Conservation (phyloP, 1,284 basidiomycete genomes). For the Microbotryomycetes sp. region DNA sequence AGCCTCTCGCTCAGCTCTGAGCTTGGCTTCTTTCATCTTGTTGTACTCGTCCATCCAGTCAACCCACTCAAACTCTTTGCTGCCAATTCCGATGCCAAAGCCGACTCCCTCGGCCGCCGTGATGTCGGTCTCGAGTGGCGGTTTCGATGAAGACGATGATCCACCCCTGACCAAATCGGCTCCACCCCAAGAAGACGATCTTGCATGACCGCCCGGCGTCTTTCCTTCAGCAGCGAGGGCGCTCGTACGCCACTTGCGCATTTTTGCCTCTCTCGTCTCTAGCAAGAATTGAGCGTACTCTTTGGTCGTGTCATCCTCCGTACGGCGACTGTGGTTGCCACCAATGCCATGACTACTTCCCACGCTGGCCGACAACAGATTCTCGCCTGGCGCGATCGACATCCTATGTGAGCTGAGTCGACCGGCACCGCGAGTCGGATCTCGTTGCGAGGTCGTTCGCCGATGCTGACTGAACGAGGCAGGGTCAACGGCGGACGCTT, state of each 20-base stretch:
- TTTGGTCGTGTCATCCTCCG: constrained; percentile 34
- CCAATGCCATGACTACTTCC: neutral
- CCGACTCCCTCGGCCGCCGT: neutral
- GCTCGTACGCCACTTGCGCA: constrained; percentile 47
- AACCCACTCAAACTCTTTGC: constrained; percentile 50
- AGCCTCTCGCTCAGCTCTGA: constrained; percentile 41
- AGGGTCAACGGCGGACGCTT: neutral
- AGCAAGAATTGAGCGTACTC: constrained; percentile 51
- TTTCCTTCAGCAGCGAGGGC: constrained; percentile 11
- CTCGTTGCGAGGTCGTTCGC: constrained; percentile 1
- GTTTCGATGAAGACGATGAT: constrained; percentile 19
- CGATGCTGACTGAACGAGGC: constrained; percentile 2
- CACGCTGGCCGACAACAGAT: neutral
- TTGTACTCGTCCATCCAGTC: constrained; percentile 54
- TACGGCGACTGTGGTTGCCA: neutral
- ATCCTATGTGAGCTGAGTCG: constrained; percentile 15
- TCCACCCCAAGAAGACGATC: neutral
- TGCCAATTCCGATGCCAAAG: neutral
- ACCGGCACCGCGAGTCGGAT: neutral
- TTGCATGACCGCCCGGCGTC: constrained; percentile 7
- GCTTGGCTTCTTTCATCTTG: constrained; percentile 50
- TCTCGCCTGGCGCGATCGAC: constrained; percentile 15
- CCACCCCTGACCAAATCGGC: constrained; percentile 9
- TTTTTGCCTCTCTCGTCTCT: constrained; percentile 49
- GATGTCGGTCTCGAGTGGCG: neutral